Base-by-base conservation (phyloP, 768 basidiomycete species). In the Amanita phalloides region DNA sequence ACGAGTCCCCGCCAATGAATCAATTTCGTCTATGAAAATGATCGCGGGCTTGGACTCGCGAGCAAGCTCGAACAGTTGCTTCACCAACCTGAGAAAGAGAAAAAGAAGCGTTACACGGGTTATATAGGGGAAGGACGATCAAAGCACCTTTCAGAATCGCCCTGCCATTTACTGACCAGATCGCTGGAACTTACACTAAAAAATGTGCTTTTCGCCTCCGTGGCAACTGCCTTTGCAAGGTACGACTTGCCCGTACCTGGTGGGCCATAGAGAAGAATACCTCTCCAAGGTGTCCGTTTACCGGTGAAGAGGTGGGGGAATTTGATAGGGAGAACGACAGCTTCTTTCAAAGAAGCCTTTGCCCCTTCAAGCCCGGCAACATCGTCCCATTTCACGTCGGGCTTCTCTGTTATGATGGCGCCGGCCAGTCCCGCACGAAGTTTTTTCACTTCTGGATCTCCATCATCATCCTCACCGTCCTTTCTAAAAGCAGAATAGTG, bases 111-210 rank as follows among this genome's bases (percentile, higher is more conserved):
- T 46, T 21, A 37, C 28, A 48, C 21, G 42, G 54, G 14, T 35
- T 14, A 6, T 33, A 33, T 9, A 25, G 49, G n/a, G 53, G 41
- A 23, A 30, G 38, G 23, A 4, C 21, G 1, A 66, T 81, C 63
- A n/a, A 33, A 4, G 14, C 55, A 89, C 93, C 95, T 74, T 70
- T 98, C 95, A 3, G 91, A 94, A 67, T 99, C 96, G 53, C 96
- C 96, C 71, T 98, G 96, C 96, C 96, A 99, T 66, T 98, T 99
- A 67, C 91, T 94, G 51, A 98, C 96, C 51, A 99, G 74, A 62
- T 98, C 96, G 64, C 84, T 85, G 21, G 90, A 92, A 61, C 88
- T 91, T 55, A 99, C 92, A 57, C 86, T 90, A 71, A 95, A 98
- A 76, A 99, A 99, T 7, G 95, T 97, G 66, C 93, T 93, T 71